These are phyloP conservation scores for Mycena metata DNA, from an alignment of 768 basidiomycete genomes.

Conservation along the genomic window DNA sequence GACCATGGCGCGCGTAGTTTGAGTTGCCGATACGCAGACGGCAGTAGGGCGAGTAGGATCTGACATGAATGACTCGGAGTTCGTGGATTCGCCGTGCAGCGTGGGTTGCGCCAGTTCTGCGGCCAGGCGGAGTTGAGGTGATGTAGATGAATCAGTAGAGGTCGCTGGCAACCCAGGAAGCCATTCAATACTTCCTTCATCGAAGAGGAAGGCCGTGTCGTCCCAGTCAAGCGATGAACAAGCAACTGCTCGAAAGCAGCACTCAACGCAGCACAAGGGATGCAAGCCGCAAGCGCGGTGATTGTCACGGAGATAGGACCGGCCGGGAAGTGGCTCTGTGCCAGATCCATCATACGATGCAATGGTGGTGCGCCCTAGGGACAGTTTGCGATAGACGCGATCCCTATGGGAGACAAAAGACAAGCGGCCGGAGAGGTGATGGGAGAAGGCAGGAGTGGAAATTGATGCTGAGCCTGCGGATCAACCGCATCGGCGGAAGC, in stretches of 20 bases:
- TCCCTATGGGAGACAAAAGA: too few species aligned
- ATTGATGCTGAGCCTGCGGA: not conserved
- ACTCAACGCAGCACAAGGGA: too few species aligned
- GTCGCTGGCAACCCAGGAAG: too few species aligned
- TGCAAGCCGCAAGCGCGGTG: not conserved
- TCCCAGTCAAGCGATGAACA: not conserved
- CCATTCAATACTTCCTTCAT: too few species aligned
- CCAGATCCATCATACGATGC: not conserved
- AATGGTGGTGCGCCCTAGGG: not conserved
- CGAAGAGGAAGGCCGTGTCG: too few species aligned
- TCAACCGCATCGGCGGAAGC: not conserved
- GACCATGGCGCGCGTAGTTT: too few species aligned
- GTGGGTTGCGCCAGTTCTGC: not conserved
- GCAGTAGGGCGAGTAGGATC: not conserved
- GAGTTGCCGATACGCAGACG: not conserved
- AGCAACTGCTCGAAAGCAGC: not conserved
- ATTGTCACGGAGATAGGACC: not conserved
- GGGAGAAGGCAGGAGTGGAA: not conserved
- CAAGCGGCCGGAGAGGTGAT: not conserved
- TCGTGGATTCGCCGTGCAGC: not conserved
- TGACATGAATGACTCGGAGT: not conserved
- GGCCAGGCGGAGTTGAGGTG: not conserved
- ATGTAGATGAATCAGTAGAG: not conserved
- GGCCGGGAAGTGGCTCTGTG: conserved; percentile 8
- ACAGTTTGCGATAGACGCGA: too few species aligned